Percentiles rank a stretch among this genome's conserved stretches.
phyloP scores from a whole-genome alignment of 2,329 filamentous ascomycete species.

The Remersonia thermophila region DNA sequence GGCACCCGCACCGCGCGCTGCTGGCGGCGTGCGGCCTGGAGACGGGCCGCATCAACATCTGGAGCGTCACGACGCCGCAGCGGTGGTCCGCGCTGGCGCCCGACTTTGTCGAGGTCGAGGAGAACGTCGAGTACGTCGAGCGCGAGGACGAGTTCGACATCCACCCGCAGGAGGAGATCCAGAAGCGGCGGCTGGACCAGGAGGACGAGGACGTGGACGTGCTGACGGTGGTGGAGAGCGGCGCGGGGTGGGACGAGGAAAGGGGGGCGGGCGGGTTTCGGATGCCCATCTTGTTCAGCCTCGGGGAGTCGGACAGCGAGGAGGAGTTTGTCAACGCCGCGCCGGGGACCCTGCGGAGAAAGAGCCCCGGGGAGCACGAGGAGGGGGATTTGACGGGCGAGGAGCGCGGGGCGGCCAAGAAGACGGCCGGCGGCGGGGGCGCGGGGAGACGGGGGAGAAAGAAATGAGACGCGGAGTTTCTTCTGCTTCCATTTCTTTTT shows the following conservation, averaged over 20 bases:
- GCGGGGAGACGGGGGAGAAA: constrained; percentile 30
- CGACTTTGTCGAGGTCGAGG: constrained; percentile 94
- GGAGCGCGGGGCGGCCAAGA: constrained; percentile 30
- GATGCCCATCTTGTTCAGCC: constrained; percentile 87
- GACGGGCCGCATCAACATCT: constrained; percentile 85
- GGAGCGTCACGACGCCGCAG: constrained; percentile 90
- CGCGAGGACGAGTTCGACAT: constrained; percentile 97
- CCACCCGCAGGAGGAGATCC: constrained; percentile 86
- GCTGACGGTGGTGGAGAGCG: constrained; percentile 54
- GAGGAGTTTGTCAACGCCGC: constrained; percentile 65
- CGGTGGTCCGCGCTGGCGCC: constrained; percentile 95
- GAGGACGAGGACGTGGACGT: constrained; percentile 95
- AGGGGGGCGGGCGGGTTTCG: constrained; percentile 49
- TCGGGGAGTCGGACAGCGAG: constrained; percentile 89
- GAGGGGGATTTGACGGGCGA: constrained; percentile 43
- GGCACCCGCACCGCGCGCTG: constrained; percentile 81
- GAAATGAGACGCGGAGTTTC: constrained; percentile 19
- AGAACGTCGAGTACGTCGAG: constrained; percentile 95
- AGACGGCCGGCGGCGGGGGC: constrained; percentile 25
- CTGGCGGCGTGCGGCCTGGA: constrained; percentile 88
- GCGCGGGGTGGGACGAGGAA: constrained; percentile 41
- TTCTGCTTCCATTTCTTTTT: too few relatives aligned
- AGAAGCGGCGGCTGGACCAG: constrained; percentile 75
- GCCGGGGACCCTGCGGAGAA: constrained; percentile 73
- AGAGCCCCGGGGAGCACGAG: constrained; percentile 65